Evolutionary conservation across 2,329 filamentous ascomycete species (phyloP).

Genomic region (Phaeosphaeriaceae sp.): DNA sequence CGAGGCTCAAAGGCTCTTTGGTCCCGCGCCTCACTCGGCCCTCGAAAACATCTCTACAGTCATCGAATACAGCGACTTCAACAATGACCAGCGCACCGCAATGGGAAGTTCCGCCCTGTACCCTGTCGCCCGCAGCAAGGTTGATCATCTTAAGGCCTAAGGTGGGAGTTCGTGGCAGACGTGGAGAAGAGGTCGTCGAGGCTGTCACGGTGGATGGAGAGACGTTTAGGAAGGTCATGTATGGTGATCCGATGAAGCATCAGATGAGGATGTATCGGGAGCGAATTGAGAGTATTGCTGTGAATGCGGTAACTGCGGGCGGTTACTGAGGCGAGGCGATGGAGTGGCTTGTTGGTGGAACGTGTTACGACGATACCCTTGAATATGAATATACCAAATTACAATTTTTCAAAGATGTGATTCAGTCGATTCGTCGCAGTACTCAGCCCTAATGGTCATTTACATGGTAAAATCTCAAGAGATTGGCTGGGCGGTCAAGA

Average conservation of each 20-base stretch:
- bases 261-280: conserved; percentile 79
- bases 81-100: conserved; percentile 40
- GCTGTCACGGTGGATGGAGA: conserved; percentile 74
- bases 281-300: conserved; percentile 74
- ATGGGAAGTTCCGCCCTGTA: conserved; percentile 72
- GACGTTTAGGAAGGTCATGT: conserved; percentile 73
- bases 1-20: conserved; percentile 15
- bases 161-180: conserved; percentile 35
- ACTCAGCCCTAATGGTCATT: too few species aligned
- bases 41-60: conserved; percentile 32
- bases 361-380: not conserved
- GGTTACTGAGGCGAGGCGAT: conserved; percentile 14
- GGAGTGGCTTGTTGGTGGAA: not conserved
- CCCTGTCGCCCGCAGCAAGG: conserved; percentile 73
- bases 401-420: too few species aligned
- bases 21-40: conserved; percentile 19
- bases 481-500: too few species aligned
- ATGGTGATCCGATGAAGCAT: conserved; percentile 83
- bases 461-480: too few species aligned
- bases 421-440: too few species aligned
- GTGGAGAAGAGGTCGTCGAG: conserved; percentile 61
- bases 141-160: conserved; percentile 67
- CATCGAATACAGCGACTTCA: conserved; percentile 41
- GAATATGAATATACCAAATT: not conserved
- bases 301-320: conserved; percentile 67